Evolutionary conservation across 2,329 filamentous ascomycete species (phyloP), one percentile per base, ranked within the genome.

Genomic region (Scytalidium lignicola): DNA sequence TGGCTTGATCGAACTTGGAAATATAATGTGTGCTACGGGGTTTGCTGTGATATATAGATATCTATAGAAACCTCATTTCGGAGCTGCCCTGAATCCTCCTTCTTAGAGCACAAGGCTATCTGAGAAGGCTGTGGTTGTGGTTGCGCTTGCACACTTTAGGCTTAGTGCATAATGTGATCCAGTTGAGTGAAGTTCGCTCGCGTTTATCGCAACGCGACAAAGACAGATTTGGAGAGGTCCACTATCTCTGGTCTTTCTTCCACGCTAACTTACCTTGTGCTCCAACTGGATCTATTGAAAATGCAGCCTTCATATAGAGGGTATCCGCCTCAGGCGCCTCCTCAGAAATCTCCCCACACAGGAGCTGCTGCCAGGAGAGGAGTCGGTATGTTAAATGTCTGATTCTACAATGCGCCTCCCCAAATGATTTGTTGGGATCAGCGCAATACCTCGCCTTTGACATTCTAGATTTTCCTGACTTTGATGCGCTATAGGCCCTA

Each of bases 351-450:
- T 47, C 62, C 63, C 49, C 62, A 64, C 51, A 51, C 56, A 18
- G 32, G 32, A 37, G 51, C 55, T 45, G 54, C 57, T 41, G 43
- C 59, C 45, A 58, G 64, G 50, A 62, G 62, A 61, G 64, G 63
- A 55, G 64, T 64, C 57, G 63, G 64, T 64, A 62, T 51, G 64
- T 64, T 37, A n/a, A 37, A 13, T 7, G n/a, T n/a, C n/a, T n/a
- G 32, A 37, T 26, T 26, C 10, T 26, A 5, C 6, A 18, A 28
- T 44, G 21, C 47, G 44, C 39, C 28, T 41, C 40, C 41, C 37
- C 23, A 37, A 21, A 45, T 17, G 15, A 37, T 37, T 13, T 13
- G 5, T 37, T 37, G 15, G 10, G 32, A 17, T 7, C 15, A 7
- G 32, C 32, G 32, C 32, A n/a, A 37, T 17, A 37, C 5, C 15